Evolutionary conservation across 73 alveolate genomes (phyloP).

Genomic region (Tetrahymena thermophila): DNA sequence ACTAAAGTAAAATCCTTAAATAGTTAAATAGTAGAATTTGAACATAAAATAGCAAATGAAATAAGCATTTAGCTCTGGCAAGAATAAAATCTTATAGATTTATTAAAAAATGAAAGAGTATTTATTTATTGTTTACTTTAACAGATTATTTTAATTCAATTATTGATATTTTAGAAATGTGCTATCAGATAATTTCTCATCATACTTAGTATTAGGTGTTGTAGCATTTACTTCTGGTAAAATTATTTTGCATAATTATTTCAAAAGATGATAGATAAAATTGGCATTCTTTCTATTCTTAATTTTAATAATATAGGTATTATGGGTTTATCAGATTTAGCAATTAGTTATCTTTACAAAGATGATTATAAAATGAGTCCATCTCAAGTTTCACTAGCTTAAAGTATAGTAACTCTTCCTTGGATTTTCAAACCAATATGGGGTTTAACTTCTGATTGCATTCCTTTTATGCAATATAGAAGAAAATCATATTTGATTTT

Average conservation of each 20-base stretch:
- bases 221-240: not conserved
- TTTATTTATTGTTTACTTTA: not conserved
- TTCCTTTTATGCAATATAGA: conserved; percentile 74
- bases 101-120: not conserved
- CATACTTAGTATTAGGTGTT: not conserved
- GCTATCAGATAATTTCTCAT: not conserved
- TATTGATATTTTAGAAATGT: not conserved
- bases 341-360: conserved; percentile 42
- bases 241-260: not conserved
- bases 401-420: conserved; percentile 27
- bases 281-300: too few species aligned
- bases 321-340: conserved; percentile 46
- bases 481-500: conserved; percentile 75
- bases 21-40: not conserved
- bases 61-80: not conserved
- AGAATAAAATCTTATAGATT: not conserved
- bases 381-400: conserved; percentile 26
- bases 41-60: not conserved
- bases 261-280: too few species aligned
- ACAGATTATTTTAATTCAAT: not conserved
- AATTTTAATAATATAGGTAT: not conserved
- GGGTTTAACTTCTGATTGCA: conserved; percentile 90
- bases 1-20: not conserved
- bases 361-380: conserved; percentile 46
- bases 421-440: conserved; percentile 90